Percentiles rank a stretch among this genome's conserved stretches.
Evolutionary conservation across 2,329 filamentous ascomycete genomes (phyloP).

Genomic region (Penicillium sp.): DNA sequence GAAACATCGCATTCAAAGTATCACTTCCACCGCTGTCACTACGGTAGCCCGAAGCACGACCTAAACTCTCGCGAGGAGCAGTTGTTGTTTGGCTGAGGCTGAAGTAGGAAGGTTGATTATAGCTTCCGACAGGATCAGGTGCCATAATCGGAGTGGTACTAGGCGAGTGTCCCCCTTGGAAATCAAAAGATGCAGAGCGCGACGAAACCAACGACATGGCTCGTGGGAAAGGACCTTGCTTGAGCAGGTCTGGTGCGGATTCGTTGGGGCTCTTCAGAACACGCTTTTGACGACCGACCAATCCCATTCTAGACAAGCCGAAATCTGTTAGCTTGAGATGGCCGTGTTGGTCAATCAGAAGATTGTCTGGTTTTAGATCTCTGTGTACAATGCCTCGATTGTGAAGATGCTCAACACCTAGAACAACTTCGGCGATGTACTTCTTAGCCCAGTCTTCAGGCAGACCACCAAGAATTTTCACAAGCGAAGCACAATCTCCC

Average conservation of each 20-base stretch:
- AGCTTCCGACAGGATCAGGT: conserved; percentile 63
- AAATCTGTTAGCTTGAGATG: conserved; percentile 98
- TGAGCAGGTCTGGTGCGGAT: conserved; percentile 85
- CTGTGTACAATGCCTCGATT: conserved; percentile 92
- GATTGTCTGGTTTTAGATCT: conserved; percentile 93
- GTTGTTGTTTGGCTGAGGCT: conserved; percentile 56
- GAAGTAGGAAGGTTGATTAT: conserved; percentile 92
- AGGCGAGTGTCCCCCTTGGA: conserved; percentile 76
- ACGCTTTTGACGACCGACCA: conserved; percentile 93
- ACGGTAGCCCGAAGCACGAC: conserved; percentile 72
- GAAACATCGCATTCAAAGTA: conserved; percentile 75
- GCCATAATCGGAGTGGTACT: conserved; percentile 81
- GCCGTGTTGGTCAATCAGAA: conserved; percentile 93
- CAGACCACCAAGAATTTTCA: conserved; percentile 87
- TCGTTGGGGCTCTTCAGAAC: conserved; percentile 75
- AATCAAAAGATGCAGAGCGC: conserved; percentile 87
- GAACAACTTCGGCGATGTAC: conserved; percentile 90
- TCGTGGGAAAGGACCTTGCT: conserved; percentile 84
- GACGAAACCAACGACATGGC: conserved; percentile 84
- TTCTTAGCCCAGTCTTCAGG: conserved; percentile 98
- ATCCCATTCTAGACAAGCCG: conserved; percentile 91
- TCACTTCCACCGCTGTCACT: conserved; percentile 94
- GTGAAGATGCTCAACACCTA: conserved; percentile 96
- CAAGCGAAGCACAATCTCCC: conserved; percentile 91
- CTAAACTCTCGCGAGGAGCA: conserved; percentile 57